Percentiles rank a stretch among this genome's conserved stretches.
phyloP scores from a whole-genome alignment of 2,329 filamentous ascomycete genomes.

The Madurella mycetomatis region DNA sequence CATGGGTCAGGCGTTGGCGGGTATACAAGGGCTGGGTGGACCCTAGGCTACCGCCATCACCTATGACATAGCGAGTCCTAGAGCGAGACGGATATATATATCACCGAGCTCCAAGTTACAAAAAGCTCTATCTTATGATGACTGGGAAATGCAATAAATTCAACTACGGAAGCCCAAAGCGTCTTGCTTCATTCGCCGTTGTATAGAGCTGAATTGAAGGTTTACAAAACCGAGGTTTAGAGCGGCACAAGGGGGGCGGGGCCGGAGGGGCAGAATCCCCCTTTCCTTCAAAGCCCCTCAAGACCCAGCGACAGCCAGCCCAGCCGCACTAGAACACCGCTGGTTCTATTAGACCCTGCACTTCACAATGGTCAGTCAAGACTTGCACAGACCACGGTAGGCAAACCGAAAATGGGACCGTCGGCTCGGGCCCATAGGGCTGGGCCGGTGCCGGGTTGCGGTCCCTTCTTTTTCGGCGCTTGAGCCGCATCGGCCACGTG shows the following conservation, averaged over 20 bases:
- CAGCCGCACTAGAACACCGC: not conserved
- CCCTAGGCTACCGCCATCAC: no score
- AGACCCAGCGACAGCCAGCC: not conserved
- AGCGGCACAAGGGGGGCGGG: not conserved
- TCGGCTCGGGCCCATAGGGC: slow-evolving; percentile 11
- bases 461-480: slow-evolving; percentile 3
- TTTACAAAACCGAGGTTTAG: no score
- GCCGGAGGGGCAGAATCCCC: not conserved
- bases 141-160: no score
- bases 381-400: slow-evolving; percentile 16
- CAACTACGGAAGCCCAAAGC: no score
- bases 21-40: no score
- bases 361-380: not conserved
- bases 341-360: slow-evolving; percentile 6
- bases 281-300: not conserved
- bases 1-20: no score
- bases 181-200: no score
- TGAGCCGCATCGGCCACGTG: slow-evolving; percentile 24
- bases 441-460: slow-evolving; percentile 15
- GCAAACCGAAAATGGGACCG: not conserved
- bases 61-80: no score
- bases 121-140: no score
- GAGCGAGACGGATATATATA: no score
- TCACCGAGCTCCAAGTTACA: no score
- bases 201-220: no score